Evolutionary conservation across 2,329 filamentous ascomycete genomes (phyloP).

Genomic region (Penicillium brevicompactum): DNA sequence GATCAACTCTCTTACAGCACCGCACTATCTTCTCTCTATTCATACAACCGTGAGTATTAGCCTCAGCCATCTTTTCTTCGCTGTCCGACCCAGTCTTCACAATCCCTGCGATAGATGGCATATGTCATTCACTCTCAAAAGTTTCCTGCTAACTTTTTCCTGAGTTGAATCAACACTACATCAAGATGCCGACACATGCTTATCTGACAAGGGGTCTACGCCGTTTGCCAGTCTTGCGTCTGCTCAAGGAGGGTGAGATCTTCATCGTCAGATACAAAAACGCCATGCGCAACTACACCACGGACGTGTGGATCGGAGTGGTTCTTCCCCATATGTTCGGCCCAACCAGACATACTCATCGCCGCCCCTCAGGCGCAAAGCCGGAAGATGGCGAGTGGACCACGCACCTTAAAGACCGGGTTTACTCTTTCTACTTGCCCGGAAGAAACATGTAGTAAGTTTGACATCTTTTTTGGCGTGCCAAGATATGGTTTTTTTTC

Average conservation of each 20-base stretch:
- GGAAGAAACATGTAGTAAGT: conserved; percentile 20
- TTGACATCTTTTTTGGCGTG: not conserved
- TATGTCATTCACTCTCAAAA: not conserved
- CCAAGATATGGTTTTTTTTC: not conserved
- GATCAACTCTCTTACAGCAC: no score
- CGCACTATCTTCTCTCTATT: no score
- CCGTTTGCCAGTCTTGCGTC: not conserved
- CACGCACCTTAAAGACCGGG: conserved; percentile 3
- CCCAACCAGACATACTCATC: not conserved
- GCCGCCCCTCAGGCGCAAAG: conserved; percentile 9
- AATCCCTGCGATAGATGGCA: no score
- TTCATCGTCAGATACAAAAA: conserved; percentile 17
- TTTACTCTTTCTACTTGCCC: conserved; percentile 15
- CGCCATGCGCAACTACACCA: not conserved
- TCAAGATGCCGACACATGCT: conserved; percentile 1
- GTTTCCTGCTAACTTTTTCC: not conserved
- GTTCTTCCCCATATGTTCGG: conserved; percentile 6
- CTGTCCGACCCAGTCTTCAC: no score
- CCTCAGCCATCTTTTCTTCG: no score
- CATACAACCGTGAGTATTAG: no score
- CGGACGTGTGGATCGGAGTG: conserved; percentile 16
- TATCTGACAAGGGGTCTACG: not conserved
- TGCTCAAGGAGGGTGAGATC: conserved; percentile 6
- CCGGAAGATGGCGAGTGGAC: conserved; percentile 4
- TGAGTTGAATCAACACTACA: not conserved